These are phyloP conservation scores for Xanthoconium stramineum DNA, from an alignment of 768 basidiomycete genomes.

Conservation along the genomic window DNA sequence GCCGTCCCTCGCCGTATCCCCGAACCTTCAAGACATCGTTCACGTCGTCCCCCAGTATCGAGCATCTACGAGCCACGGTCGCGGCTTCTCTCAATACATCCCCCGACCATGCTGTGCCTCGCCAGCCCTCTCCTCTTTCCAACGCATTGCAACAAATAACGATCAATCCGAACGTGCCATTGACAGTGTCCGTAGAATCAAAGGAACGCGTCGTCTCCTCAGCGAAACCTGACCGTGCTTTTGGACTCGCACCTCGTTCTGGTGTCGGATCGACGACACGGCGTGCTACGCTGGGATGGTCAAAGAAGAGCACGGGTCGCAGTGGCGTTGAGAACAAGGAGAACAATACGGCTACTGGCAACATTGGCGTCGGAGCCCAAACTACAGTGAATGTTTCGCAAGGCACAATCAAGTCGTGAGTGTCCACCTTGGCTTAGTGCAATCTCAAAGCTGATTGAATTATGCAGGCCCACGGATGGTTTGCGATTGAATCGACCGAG, in stretches of 20 bases:
- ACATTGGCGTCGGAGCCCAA: background rate
- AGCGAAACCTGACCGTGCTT: slow-evolving; percentile 28
- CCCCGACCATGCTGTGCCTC: slow-evolving; percentile 12
- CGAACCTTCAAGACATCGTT: slow-evolving; percentile 45
- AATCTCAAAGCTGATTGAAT: background rate
- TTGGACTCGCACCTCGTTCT: slow-evolving; percentile 38
- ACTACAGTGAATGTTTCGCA: slow-evolving; percentile 25
- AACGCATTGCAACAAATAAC: slow-evolving; percentile 42
- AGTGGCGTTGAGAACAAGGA: slow-evolving; percentile 55
- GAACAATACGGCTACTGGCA: slow-evolving; percentile 32
- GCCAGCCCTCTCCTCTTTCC: slow-evolving; percentile 22
- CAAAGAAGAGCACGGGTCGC: slow-evolving; percentile 58
- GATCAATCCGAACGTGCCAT: slow-evolving; percentile 40
- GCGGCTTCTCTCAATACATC: slow-evolving; percentile 19
- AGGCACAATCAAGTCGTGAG: slow-evolving; percentile 54
- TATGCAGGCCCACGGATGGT: slow-evolving; percentile 37
- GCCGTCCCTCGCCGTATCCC: slow-evolving; percentile 74
- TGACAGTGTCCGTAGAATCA: slow-evolving; percentile 23
- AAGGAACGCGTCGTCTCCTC: slow-evolving; percentile 33
- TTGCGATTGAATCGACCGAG: slow-evolving; percentile 45
- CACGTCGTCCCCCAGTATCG: slow-evolving; percentile 36
- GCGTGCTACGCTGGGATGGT: slow-evolving; percentile 58
- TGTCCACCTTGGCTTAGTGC: slow-evolving; percentile 9
- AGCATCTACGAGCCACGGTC: slow-evolving; percentile 32
- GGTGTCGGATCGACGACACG: slow-evolving; percentile 54